Evolutionary conservation across 768 basidiomycete species (phyloP).

Genomic region (Podaxis rugospora): DNA sequence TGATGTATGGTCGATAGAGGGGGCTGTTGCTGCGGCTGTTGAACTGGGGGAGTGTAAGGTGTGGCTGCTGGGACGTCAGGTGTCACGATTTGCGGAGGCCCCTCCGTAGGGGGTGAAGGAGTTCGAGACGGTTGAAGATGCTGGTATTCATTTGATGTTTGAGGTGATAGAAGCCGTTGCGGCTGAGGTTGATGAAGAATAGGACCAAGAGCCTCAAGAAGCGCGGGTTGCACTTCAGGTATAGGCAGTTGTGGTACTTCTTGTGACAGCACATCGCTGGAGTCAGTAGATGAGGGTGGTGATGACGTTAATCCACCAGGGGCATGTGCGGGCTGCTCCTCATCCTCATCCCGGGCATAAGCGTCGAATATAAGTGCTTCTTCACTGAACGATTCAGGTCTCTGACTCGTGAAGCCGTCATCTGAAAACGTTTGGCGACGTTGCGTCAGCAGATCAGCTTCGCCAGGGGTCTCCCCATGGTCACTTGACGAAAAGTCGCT

Average conservation of each 20-base stretch:
- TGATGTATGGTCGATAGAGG: conserved; percentile 23
- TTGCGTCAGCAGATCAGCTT: conserved; percentile 17
- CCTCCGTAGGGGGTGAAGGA: conserved; percentile 47
- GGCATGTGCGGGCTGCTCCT: conserved; percentile 30
- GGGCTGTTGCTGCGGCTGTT: conserved; percentile 14
- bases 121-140: conserved; percentile 42
- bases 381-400: conserved; percentile 78
- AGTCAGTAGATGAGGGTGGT: conserved; percentile 16
- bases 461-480: conserved; percentile 50
- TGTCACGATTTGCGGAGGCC: conserved; percentile 23
- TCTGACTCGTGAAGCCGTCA: conserved; percentile 31
- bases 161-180: conserved; percentile 44
- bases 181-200: conserved; percentile 67
- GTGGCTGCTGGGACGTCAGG: conserved; percentile 21
- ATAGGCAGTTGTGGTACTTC: conserved; percentile 20
- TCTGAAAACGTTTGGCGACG: conserved; percentile 44
- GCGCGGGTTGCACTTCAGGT: conserved; percentile 26
- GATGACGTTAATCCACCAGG: conserved; percentile 29
- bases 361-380: conserved; percentile 83
- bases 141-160: conserved; percentile 29
- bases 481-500: conserved; percentile 73
- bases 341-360: conserved; percentile 59
- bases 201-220: conserved; percentile 32
- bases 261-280: conserved; percentile 12
- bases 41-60: conserved; percentile 17